phyloP scores from a whole-genome alignment of 768 basidiomycete genomes.

The Agaricus blazei region DNA sequence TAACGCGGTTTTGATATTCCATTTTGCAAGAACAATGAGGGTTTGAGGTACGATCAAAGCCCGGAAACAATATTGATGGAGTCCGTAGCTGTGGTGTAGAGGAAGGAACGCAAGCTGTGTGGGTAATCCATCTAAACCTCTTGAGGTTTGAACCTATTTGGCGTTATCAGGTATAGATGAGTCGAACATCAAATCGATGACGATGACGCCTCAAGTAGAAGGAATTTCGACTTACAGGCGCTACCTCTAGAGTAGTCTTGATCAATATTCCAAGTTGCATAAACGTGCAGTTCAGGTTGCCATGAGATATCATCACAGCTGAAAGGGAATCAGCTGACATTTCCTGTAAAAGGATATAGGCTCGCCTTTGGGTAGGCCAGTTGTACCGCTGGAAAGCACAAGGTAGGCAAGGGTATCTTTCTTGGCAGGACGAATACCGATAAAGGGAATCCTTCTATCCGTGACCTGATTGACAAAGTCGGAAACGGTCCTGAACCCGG shows the following conservation, averaged over 20 bases:
- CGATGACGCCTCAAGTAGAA: neutral
- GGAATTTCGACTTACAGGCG: constrained; percentile 27
- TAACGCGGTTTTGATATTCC: constrained; percentile 50
- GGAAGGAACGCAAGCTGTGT: constrained; percentile 57
- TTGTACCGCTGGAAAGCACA: constrained; percentile 76
- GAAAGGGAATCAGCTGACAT: neutral
- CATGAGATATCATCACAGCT: constrained; percentile 76
- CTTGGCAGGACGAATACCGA: constrained; percentile 39
- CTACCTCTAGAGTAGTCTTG: constrained; percentile 26
- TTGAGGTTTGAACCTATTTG: constrained; percentile 14
- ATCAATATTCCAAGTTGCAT: constrained; percentile 29
- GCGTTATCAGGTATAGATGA: neutral
- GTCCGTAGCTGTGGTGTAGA: constrained; percentile 62
- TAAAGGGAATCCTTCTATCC: constrained; percentile 29
- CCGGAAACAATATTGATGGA: constrained; percentile 49
- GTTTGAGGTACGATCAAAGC: constrained; percentile 41
- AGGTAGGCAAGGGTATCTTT: constrained; percentile 62
- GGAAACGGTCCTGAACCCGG: constrained; percentile 38
- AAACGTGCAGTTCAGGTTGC: constrained; percentile 48
- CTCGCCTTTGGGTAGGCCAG: constrained; percentile 67
- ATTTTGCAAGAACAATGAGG: constrained; percentile 50
- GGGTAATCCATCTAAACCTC: constrained; percentile 40
- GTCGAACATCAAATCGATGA: neutral
- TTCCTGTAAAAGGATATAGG: neutral
- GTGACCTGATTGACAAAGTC: constrained; percentile 38